Evolutionary conservation across 768 basidiomycete species (phyloP), one percentile per base, ranked within the genome.

Genomic region (Phaeotremella skinneri): DNA sequence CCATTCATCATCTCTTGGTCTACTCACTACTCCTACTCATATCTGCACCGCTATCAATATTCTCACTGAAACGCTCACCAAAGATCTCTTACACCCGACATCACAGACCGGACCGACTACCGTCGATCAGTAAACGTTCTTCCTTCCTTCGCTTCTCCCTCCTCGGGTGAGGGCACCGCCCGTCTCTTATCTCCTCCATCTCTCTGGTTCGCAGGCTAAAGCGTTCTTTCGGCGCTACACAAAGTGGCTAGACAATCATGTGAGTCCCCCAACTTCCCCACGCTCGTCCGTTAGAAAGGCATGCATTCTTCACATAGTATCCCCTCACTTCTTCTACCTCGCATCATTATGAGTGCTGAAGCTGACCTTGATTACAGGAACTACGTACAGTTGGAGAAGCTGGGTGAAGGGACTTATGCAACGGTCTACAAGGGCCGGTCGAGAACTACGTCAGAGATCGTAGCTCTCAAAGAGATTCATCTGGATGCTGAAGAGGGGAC

Each of bases 401-500:
- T 96, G 66, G 92, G 90, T 31, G 79, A 81, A 80, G 92, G 92
- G 55, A 94, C 92, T 32, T 96, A 94, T 75, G 92, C 92, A 37
- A 93, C 91, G 5, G 92, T 94, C n/a, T 94, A 87, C 84, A 96
- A 96, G 75, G 96, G 96, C 16, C 87, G 94, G 63, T 96, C 92
- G 21, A 82, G 93, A 61, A 91, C 91, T 30, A 98, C 93, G n/a
- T 96, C 96, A 69, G 96, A 98, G 78, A 91, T 96, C 52, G 96
- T 99, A 17, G 96, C 96, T 13, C 79, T 99, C 56, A 99, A 99
- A 78, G 96, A 99, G 81, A 99, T 99, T 64, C 93, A 98, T 73
- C 88, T 99, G 60, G 96, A 99, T 81, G 90, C 96, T 3, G 96
- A 99, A 79, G 96, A 99, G 80, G 96, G 96, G 31, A 99, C 96